Base-by-base conservation (phyloP, 192 early-diverging fungal genomes). In the Phlyctochytrium bullatum region DNA sequence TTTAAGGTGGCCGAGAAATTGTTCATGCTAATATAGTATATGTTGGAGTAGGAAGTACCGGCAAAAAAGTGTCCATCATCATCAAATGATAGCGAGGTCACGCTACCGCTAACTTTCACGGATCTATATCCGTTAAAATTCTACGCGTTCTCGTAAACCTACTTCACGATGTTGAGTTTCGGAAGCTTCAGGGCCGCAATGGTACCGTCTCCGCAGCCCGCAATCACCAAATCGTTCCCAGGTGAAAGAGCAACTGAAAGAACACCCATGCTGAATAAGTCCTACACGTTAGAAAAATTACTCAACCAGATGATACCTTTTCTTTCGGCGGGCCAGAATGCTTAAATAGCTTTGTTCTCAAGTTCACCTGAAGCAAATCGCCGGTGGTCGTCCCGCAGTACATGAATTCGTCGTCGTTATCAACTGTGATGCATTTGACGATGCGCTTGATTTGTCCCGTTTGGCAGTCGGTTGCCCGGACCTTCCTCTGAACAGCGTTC, bases 381-480 rank as follows among this genome's bases (percentile, higher is more conserved):
- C 84, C 84, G 4, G 84, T 86, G 1, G 84, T 84, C 1, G 82
- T 86, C 28, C 84, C 84, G 59, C 84, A 86, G 64, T 84, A 86
- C 82, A 86, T 82, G 36, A 73, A 77, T 71, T 86, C 84, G 62
- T 86, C 84, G 24, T 74, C 61, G 17, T 60, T 50, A 63, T 84
- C 82, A 3, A 86, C 68, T 1, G 69, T 65, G 36, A 83, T 76
- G 59, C 81, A 84, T 68, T 81, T 84, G 36, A 86, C 80, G 23
- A 86, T 78, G 17, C 84, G 61, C 68, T 86, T 86, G 57, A 86
- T 83, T 64, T 82, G 82, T 2, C 84, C 84, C 52, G 81, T 83
- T 54, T 79, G 76, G 32, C 76, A 75, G 57, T 86, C 82, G 12
- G 76, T 75, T 20, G 82, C 62, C 17, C 81, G 50, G 34, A 84